Percentiles rank a stretch among this genome's conserved stretches.
These are phyloP conservation scores for Paragyromitra xinjiangensis DNA, from an alignment of 495 filamentous ascomycete genomes.

Conservation along the genomic window DNA sequence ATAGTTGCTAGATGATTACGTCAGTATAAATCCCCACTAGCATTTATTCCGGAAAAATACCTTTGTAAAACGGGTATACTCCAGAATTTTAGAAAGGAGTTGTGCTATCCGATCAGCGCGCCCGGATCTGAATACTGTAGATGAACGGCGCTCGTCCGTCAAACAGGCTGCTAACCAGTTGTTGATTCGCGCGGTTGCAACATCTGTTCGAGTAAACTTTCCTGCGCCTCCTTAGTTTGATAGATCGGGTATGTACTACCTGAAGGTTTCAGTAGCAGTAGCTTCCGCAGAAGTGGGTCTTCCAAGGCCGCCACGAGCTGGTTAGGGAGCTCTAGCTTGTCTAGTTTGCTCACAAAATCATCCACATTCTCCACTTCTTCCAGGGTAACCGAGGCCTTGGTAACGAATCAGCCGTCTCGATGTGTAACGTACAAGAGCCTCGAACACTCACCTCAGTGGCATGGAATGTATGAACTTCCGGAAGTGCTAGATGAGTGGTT, in stretches of 20 bases:
- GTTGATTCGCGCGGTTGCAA: slow-evolving; percentile 63
- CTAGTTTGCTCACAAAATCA: slow-evolving; percentile 77
- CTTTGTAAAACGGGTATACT: slow-evolving; percentile 71
- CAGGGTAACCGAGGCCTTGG: slow-evolving; percentile 70
- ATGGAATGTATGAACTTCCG: slow-evolving; percentile 76
- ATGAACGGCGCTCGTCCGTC: slow-evolving; percentile 34
- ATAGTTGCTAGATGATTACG: slow-evolving; percentile 64
- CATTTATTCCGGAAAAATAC: slow-evolving; percentile 60
- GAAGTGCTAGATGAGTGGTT: slow-evolving; percentile 64
- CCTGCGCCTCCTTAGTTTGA: slow-evolving; percentile 11
- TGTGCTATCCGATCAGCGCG: slow-evolving; percentile 41
- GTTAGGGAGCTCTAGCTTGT: slow-evolving; percentile 81
- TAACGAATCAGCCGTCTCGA: slow-evolving; percentile 42
- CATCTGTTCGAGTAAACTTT: slow-evolving; percentile 46
- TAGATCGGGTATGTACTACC: slow-evolving; percentile 55
- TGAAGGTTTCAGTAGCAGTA: slow-evolving; percentile 71
- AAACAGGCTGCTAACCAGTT: slow-evolving; percentile 67
- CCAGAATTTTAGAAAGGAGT: slow-evolving; percentile 67
- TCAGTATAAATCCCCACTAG: slow-evolving; percentile 46
- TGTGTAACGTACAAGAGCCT: slow-evolving; percentile 26
- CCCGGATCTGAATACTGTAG: slow-evolving; percentile 9
- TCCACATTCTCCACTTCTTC: slow-evolving; percentile 80
- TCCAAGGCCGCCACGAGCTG: slow-evolving; percentile 79
- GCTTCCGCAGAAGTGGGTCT: slow-evolving; percentile 81
- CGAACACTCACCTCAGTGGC: slow-evolving; percentile 67